These are phyloP conservation scores for Bertia moriformis DNA, from an alignment of 2,329 filamentous ascomycete species.

Conservation along the genomic window DNA sequence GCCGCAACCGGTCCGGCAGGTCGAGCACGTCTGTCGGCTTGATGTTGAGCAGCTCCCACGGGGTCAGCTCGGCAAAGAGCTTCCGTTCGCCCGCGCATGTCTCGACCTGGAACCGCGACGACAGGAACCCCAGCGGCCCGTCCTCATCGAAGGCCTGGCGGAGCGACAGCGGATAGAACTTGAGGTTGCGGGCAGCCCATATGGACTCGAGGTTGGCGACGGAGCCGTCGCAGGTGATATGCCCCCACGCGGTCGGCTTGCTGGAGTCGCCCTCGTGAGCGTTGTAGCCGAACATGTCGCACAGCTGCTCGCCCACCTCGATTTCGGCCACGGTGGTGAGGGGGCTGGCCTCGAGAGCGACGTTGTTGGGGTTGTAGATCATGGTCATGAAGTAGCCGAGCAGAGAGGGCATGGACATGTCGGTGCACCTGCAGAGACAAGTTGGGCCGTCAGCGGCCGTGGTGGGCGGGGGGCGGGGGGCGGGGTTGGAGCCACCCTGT, in stretches of 20 bases:
- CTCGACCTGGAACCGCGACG: conserved; percentile 12
- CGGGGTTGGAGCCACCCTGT: no score
- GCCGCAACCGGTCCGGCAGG: conserved; percentile 19
- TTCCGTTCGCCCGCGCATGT: conserved; percentile 14
- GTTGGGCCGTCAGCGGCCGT: conserved; percentile 3
- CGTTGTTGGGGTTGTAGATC: conserved; percentile 34
- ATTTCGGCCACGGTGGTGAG: conserved; percentile 26
- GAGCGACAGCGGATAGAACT: conserved; percentile 27
- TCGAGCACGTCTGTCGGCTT: conserved; percentile 20
- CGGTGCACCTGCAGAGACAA: conserved; percentile 11
- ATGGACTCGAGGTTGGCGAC: conserved; percentile 32
- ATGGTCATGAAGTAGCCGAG: conserved; percentile 32
- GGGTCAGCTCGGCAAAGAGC: conserved; percentile 17
- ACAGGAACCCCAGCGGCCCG: conserved; percentile 13
- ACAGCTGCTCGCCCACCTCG: conserved; percentile 27
- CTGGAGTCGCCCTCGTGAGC: conserved; percentile 10
- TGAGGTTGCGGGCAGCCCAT: conserved; percentile 29
- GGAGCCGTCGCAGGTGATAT: conserved; percentile 27
- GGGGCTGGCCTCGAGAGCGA: conserved; percentile 27
- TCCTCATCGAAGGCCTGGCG: conserved; percentile 11
- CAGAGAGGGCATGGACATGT: conserved; percentile 24
- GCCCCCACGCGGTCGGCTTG: conserved; percentile 21
- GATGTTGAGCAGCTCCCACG: conserved; percentile 30
- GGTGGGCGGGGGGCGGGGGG: no score
- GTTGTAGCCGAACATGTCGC: conserved; percentile 27